Evolutionary conservation across 768 basidiomycete species (phyloP).

Genomic region (Collybia nuda): DNA sequence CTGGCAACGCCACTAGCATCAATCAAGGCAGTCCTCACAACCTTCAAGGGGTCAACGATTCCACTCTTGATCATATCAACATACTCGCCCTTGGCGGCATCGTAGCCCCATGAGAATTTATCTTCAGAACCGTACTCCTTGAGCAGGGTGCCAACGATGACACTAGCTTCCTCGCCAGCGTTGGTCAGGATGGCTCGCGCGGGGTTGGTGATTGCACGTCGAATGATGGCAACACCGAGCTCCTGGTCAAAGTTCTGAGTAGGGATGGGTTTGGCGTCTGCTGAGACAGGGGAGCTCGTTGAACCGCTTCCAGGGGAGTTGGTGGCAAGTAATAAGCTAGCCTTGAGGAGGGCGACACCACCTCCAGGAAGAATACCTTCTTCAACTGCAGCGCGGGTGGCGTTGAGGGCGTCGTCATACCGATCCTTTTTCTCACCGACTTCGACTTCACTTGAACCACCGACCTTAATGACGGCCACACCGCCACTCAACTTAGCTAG

Average conservation of each 20-base stretch:
- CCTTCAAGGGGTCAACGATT: slow-evolving; percentile 96
- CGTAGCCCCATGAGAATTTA: slow-evolving; percentile 87
- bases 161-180: slow-evolving; percentile 91
- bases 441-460: slow-evolving; percentile 91
- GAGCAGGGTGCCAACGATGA: slow-evolving; percentile 88
- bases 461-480: slow-evolving; percentile 98
- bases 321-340: slow-evolving; percentile 68
- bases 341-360: slow-evolving; percentile 90
- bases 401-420: slow-evolving; percentile 95
- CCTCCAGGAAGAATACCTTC: slow-evolving; percentile 98
- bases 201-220: slow-evolving; percentile 80
- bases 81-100: slow-evolving; percentile 89
- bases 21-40: slow-evolving; percentile 88
- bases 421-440: slow-evolving; percentile 99
- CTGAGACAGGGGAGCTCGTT: slow-evolving; percentile 45
- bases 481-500: slow-evolving; percentile 95
- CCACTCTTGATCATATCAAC: slow-evolving; percentile 93
- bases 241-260: slow-evolving; percentile 96
- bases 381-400: slow-evolving; percentile 97
- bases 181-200: slow-evolving; percentile 88
- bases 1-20: slow-evolving; percentile 95
- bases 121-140: slow-evolving; percentile 66
- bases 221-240: slow-evolving; percentile 92
- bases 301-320: slow-evolving; percentile 47
- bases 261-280: slow-evolving; percentile 65